Base-by-base conservation (phyloP, 2,329 filamentous ascomycete species). In the Diaporthe ampelina region DNA sequence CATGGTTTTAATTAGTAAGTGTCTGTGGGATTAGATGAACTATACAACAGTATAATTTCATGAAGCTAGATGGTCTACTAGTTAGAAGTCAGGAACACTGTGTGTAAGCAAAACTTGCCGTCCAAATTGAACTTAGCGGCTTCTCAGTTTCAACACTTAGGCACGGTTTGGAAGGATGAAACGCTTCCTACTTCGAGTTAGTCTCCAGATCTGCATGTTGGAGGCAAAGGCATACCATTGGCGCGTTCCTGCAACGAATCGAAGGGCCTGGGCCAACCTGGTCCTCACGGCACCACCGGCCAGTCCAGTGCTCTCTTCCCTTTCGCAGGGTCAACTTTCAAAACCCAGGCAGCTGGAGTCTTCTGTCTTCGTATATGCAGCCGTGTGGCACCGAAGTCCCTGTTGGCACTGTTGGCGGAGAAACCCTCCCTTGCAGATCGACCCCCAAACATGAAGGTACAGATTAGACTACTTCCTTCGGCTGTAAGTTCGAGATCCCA, bases 241-340 rank as follows among this genome's bases (percentile, higher is more conserved):
- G 57, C 57, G n/a, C 57, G 17, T 11, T 40, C n/a, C 57, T 43
- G 57, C n/a, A 40, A 59, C 57, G 21, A 59, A 59, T 19, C 19
- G 19, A 40, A 57, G 29, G 7, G 54, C 54, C 29, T 21, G 7
- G 54, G 29, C 8, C 52, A 21, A 7, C 26, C 26, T 57, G 17
- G 29, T 15, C 29, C 29, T 32, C 19, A n/a, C 29, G 54, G 19
- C 17, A 35, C 26, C n/a, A 57, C 37, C 37, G 10, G 37, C 13
- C 37, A 40, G 35, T 13, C 54, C 13, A 57, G 29, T 57, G 29
- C 57, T 24, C 32, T 40, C 21, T 24, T 24, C 35, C 50, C 50
- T n/a, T 13, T 58, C 19, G 32, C 54, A 35, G 56, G 56, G 56
- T 15, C 29, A 37, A 7, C 29, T 32, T 32, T 32, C 4, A 11